Evolutionary conservation across 2,329 filamentous ascomycete species (phyloP).

Genomic region (Ophiostoma montium): DNA sequence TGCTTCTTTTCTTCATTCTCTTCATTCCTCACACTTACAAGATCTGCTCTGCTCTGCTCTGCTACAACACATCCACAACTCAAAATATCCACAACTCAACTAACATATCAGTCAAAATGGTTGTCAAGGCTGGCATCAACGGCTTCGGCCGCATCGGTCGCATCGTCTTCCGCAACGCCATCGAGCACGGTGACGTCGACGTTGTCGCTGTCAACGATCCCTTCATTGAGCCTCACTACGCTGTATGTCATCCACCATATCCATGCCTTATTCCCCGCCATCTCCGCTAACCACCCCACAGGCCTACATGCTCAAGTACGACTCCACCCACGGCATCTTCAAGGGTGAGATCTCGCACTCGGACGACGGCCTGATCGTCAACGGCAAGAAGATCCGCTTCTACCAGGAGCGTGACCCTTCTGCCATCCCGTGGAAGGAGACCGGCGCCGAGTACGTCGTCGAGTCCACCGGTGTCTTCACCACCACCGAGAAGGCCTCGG

Average conservation of each 20-base stretch:
- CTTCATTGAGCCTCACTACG: constrained; percentile 96
- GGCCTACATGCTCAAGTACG: constrained; percentile 99
- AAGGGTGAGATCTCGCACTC: constrained; percentile 74
- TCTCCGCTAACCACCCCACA: constrained; percentile 22
- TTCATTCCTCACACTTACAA: background rate
- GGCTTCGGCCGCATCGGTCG: constrained; percentile 99
- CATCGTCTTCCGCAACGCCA: constrained; percentile 96
- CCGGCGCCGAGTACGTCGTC: constrained; percentile 84
- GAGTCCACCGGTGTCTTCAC: constrained; percentile 99
- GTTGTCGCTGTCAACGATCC: constrained; percentile 98
- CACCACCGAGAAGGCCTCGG: constrained; percentile 88
- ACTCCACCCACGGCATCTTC: constrained; percentile 93
- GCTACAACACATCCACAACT: background rate
- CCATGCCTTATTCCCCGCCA: background rate
- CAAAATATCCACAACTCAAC: background rate
- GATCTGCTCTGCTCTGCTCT: background rate
- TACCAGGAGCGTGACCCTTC: constrained; percentile 85
- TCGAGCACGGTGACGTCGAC: constrained; percentile 79
- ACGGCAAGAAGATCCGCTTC: constrained; percentile 92
- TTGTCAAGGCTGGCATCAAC: constrained; percentile 88
- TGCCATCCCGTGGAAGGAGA: constrained; percentile 78
- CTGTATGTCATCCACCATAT: constrained; percentile 50
- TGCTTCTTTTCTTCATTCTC: background rate
- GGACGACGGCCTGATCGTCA: constrained; percentile 62
- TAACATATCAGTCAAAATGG: constrained; percentile 26